Percentiles rank a stretch among this genome's conserved stretches.
These are phyloP conservation scores for Platanthera guangdongensis DNA, from an alignment of 106 monocot genomes.

Conservation along the genomic window DNA sequence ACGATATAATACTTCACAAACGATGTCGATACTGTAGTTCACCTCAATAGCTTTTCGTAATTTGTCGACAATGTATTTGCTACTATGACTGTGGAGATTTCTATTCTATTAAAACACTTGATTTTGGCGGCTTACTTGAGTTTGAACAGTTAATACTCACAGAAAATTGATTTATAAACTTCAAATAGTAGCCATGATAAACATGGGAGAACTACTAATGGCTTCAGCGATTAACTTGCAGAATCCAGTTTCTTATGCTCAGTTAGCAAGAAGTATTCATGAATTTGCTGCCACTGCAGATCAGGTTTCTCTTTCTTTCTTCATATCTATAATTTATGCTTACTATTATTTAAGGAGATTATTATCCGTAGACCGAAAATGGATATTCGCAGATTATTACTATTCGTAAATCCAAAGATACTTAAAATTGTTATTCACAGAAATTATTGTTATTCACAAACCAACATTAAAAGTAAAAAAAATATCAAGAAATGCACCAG, in stretches of 20 bases:
- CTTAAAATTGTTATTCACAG: too few relatives aligned
- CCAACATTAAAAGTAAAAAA: too few relatives aligned
- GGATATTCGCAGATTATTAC: too few relatives aligned
- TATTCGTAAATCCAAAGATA: too few relatives aligned
- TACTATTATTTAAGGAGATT: not conserved
- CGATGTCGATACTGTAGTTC: not conserved
- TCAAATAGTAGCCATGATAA: not conserved
- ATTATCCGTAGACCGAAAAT: too few relatives aligned
- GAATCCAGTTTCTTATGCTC: slow-evolving; percentile 89
- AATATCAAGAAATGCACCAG: too few relatives aligned
- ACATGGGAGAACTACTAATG: not conserved
- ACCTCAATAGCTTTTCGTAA: not conserved
- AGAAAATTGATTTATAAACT: not conserved
- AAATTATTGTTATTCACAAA: too few relatives aligned
- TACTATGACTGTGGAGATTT: not conserved
- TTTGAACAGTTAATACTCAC: not conserved
- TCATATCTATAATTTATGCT: not conserved
- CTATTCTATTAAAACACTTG: not conserved
- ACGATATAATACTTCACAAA: not conserved
- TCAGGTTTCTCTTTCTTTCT: slow-evolving; percentile 45
- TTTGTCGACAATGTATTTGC: not conserved
- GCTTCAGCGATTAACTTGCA: not conserved
- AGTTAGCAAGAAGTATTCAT: slow-evolving; percentile 81
- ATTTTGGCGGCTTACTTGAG: not conserved
- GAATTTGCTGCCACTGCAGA: slow-evolving; percentile 85